A percentile compares a stretch with the other conserved stretches of the same genome.
These are phyloP conservation scores for Nelumbo lutea DNA, from an alignment of 164 flowering plant genomes.

Conservation along the genomic window DNA sequence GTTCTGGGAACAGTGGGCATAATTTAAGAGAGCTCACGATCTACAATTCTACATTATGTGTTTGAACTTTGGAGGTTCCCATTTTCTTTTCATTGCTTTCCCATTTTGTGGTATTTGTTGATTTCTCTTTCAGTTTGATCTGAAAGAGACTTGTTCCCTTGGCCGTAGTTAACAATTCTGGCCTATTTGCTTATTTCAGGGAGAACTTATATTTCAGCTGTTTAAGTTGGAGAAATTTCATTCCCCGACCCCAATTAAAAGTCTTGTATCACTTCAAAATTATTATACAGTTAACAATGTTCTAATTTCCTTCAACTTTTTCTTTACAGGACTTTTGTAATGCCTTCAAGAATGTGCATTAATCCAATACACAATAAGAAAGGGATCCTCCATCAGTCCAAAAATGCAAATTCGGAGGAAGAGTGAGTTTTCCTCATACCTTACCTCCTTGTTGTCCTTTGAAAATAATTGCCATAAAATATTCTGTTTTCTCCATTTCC, in stretches of 20 bases:
- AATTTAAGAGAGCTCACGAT: no score
- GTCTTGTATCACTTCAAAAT: background rate
- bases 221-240: background rate
- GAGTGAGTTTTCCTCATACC: conserved; percentile 32
- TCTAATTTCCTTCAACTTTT: background rate
- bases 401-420: conserved; percentile 54
- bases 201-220: background rate
- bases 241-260: background rate
- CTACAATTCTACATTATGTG: no score
- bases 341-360: conserved; percentile 97
- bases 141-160: no score
- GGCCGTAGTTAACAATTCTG: background rate
- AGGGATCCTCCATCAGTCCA: conserved; percentile 65
- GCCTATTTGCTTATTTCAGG: background rate
- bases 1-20: no score
- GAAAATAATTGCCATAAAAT: background rate
- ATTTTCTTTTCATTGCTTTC: no score
- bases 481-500: background rate
- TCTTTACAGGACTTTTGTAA: conserved; percentile 75
- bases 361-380: conserved; percentile 89
- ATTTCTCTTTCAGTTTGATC: no score
- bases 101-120: no score
- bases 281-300: conserved; percentile 28
- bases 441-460: background rate
- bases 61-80: no score